A percentile compares a stretch with the other conserved stretches of the same genome.
These are phyloP conservation scores for Astragalus membranaceus DNA, from an alignment of 306 rosid species.

Conservation along the genomic window DNA sequence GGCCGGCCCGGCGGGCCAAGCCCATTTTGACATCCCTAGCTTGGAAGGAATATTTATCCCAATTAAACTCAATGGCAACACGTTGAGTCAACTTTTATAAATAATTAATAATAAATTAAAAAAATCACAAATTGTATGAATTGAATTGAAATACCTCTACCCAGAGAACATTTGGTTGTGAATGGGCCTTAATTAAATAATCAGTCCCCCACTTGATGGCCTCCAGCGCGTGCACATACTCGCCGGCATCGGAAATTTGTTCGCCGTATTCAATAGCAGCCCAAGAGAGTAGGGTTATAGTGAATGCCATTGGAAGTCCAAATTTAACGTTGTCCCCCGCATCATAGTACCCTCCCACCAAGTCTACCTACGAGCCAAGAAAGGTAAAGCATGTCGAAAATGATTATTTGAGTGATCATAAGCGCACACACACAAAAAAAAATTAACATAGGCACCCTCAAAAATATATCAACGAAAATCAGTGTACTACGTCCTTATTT, in stretches of 20 bases:
- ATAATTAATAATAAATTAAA: background rate
- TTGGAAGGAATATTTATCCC: background rate
- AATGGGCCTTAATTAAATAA: slow-evolving; percentile 80
- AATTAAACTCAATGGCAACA: slow-evolving; percentile 4
- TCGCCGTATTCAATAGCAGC: slow-evolving; percentile 54
- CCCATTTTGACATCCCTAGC: too few relatives aligned
- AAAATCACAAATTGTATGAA: background rate
- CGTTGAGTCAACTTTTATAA: background rate
- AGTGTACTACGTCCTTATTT: too few relatives aligned
- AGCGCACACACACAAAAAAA: too few relatives aligned
- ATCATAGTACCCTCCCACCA: slow-evolving; percentile 89
- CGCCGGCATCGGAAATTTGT: slow-evolving; percentile 44
- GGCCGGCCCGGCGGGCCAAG: too few relatives aligned
- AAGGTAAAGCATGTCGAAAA: background rate
- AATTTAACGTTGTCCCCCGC: slow-evolving; percentile 91
- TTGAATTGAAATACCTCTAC: slow-evolving; percentile 38
- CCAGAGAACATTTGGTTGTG: slow-evolving; percentile 70
- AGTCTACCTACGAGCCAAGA: slow-evolving; percentile 53
- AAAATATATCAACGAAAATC: too few relatives aligned
- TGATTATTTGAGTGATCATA: background rate
- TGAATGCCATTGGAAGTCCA: slow-evolving; percentile 85
- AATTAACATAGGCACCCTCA: too few relatives aligned
- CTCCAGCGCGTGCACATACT: slow-evolving; percentile 62
- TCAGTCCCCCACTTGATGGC: slow-evolving; percentile 95
- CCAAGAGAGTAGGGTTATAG: slow-evolving; percentile 82